Evolutionary conservation across 768 basidiomycete species (phyloP).

Genomic region (Rhizopogon rudus): DNA sequence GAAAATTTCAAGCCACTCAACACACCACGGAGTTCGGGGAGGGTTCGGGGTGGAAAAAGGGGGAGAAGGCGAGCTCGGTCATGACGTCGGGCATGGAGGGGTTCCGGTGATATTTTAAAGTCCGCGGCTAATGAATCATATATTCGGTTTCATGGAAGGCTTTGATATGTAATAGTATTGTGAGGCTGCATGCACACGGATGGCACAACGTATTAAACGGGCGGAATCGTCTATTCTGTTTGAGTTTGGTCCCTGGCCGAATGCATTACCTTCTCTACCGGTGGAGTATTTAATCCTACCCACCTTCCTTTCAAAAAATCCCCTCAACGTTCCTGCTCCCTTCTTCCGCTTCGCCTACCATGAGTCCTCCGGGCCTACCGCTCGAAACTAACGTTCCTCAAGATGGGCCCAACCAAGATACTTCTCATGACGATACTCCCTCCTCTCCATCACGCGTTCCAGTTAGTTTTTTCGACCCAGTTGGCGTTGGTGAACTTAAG

Average conservation of each 20-base stretch:
- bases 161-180: background rate
- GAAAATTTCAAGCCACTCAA: background rate
- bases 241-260: background rate
- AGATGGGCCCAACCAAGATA: background rate
- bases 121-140: background rate
- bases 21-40: background rate
- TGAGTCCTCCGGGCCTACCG: background rate
- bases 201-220: background rate
- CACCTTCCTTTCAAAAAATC: no score
- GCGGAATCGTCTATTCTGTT: background rate
- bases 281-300: background rate
- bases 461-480: conserved; percentile 45
- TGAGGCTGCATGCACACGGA: background rate
- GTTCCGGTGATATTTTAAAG: background rate
- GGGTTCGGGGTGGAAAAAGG: background rate
- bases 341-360: background rate
- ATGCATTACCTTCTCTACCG: background rate
- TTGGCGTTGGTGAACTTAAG: conserved; percentile 36
- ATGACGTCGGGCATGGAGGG: background rate
- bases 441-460: conserved; percentile 23
- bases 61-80: background rate
- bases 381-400: background rate
- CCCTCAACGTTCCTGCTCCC: background rate
- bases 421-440: no score
- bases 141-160: background rate